Percentiles rank a stretch among this genome's conserved stretches.
phyloP scores from a whole-genome alignment of 1,139 yeast species.

The Zygosaccharomyces pseudobailii region DNA sequence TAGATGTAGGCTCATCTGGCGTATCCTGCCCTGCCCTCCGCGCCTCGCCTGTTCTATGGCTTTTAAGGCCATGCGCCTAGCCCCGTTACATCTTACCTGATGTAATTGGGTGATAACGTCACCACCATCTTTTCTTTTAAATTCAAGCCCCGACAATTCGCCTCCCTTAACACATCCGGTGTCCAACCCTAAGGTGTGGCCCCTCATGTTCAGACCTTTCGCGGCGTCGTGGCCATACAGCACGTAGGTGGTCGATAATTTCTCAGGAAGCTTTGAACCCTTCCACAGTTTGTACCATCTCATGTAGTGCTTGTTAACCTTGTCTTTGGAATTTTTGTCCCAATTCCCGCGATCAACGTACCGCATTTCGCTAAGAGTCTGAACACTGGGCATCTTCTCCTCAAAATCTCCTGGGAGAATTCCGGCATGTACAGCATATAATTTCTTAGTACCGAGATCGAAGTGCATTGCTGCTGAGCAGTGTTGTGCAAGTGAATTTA shows the following conservation, averaged over 20 bases:
- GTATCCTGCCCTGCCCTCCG: not conserved
- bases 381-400: constrained; percentile 14
- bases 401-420: constrained; percentile 26
- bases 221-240: constrained; percentile 89
- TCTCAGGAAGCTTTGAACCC: constrained; percentile 37
- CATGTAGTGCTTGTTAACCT: constrained; percentile 13
- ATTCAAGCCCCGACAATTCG: constrained; percentile 52
- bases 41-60: not conserved
- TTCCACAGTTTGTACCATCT: constrained; percentile 33
- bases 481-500: constrained; percentile 19
- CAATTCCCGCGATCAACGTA: constrained; percentile 26
- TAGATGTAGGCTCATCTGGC: not conserved
- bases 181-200: constrained; percentile 75
- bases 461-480: constrained; percentile 20
- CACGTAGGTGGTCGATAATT: constrained; percentile 48
- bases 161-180: constrained; percentile 79
- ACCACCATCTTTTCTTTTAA: not conserved
- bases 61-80: not conserved
- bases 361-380: constrained; percentile 29
- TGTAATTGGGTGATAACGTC: not conserved
- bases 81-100: not conserved
- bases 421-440: constrained; percentile 32
- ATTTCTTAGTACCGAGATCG: constrained; percentile 16
- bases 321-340: constrained; percentile 20
- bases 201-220: constrained; percentile 61